Base-by-base conservation (phyloP, 345 rosid genomes). In the Arabis hirsuta region DNA sequence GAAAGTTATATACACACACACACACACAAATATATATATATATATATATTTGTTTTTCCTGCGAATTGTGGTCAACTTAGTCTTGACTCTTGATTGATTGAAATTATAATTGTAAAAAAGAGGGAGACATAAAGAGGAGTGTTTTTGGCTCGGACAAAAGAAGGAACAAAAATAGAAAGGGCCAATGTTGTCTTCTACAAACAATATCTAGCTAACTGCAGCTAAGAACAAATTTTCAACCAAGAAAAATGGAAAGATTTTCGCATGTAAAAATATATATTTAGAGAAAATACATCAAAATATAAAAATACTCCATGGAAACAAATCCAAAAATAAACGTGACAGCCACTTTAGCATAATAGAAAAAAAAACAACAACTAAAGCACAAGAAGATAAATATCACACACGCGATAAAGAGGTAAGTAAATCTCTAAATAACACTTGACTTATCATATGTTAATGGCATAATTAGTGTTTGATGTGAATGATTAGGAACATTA, bases 111-210 rank as follows among this genome's bases (percentile, higher is more conserved):
- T 59, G 78, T 59, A 47, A 60, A 47, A 60, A 68, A 48, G 68
- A 48, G 8, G 62, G 73, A 60, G 73, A 74, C 78, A 74, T 62
- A 67, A 52, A 43, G 73, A 74, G 20, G 50, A 60, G 73, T 51
- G 73, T 74, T 60, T 66, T 60, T 67, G 78, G 48, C 31, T 36
- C 32, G 51, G 78, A 60, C 68, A 74, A 74, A 74, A 74, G 32
- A 74, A 67, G 68, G 68, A 74, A 74, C 78, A 74, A 74, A 74
- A 67, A 67, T 74, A 67, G 78, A 67, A 74, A 59, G 78, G 43
- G 68, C 62, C 78, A 74, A 74, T 74, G 78, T 59, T 74, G 73
- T 74, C 68, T 32, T 59, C 56, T 74, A 22, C 73, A 74, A 51
- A 67, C 68, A 74, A 74, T 59, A 51, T 59, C 39, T 74, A 73